phyloP scores from a whole-genome alignment of 257 asterid genomes.

The Gentiana straminea region DNA sequence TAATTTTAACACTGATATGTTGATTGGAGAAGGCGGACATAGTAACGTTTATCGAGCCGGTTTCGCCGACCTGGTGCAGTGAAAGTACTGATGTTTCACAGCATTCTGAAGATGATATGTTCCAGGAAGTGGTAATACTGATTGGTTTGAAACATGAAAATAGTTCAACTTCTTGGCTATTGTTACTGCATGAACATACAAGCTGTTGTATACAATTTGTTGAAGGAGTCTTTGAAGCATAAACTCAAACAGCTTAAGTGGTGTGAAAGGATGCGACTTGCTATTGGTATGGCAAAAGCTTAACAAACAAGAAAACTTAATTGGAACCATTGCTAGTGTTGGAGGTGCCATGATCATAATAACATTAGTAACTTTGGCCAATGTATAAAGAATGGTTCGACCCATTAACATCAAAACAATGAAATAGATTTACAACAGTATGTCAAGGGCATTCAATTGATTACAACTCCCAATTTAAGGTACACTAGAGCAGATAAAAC shows the following conservation, averaged over 20 bases:
- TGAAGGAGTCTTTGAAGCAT: conserved; percentile 37
- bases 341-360: too few species aligned
- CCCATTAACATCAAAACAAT: too few species aligned
- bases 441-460: too few species aligned
- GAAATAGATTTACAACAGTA: too few species aligned
- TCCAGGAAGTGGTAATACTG: conserved; percentile 51
- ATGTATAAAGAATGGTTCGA: too few species aligned
- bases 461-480: too few species aligned
- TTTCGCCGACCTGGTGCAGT: conserved; percentile 39
- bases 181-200: conserved; percentile 35
- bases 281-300: too few species aligned
- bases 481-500: too few species aligned
- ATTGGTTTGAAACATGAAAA: conserved; percentile 55
- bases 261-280: conserved; percentile 57
- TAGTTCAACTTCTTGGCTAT: conserved; percentile 49
- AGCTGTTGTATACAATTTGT: neutral
- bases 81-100: conserved; percentile 36
- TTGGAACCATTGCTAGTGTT: too few species aligned
- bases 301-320: too few species aligned
- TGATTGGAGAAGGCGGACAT: too few species aligned
- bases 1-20: conserved; percentile 10
- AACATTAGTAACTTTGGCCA: too few species aligned
- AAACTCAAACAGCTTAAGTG: conserved; percentile 42
- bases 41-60: conserved; percentile 1
- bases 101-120: conserved; percentile 31